A percentile compares a stretch with the other conserved stretches of the same genome.
These are phyloP conservation scores for Hypoxylon lienhwacheense DNA, from an alignment of 495 filamentous ascomycete genomes.

Conservation along the genomic window DNA sequence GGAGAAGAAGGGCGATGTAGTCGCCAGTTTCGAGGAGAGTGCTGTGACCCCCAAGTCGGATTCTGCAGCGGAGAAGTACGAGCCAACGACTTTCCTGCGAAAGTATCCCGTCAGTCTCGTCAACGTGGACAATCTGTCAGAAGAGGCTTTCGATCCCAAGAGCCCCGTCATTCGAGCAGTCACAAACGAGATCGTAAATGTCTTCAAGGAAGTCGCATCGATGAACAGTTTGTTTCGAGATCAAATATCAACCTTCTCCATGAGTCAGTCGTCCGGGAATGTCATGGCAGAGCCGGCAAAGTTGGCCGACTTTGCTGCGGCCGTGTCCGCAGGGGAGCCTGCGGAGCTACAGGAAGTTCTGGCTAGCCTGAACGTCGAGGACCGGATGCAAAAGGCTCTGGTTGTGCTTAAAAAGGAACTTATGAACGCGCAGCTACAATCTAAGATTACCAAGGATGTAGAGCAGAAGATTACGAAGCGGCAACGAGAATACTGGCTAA, in stretches of 20 bases:
- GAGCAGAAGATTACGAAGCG: slow-evolving; percentile 97
- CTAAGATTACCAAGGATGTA: slow-evolving; percentile 97
- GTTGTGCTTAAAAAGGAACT: slow-evolving; percentile 95
- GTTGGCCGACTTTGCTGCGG: slow-evolving; percentile 94
- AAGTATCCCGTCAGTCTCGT: slow-evolving; percentile 91
- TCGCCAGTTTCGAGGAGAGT: slow-evolving; percentile 94
- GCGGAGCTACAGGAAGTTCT: slow-evolving; percentile 94
- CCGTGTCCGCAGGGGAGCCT: slow-evolving; percentile 86
- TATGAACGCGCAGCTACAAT: slow-evolving; percentile 95
- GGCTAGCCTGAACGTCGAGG: slow-evolving; percentile 82
- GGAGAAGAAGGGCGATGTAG: slow-evolving; percentile 87
- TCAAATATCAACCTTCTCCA: slow-evolving; percentile 95
- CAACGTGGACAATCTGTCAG: slow-evolving; percentile 87
- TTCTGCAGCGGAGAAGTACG: slow-evolving; percentile 62
- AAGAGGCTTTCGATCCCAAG: slow-evolving; percentile 88
- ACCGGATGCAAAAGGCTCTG: slow-evolving; percentile 85
- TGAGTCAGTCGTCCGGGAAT: slow-evolving; percentile 91
- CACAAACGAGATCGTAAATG: slow-evolving; percentile 96
- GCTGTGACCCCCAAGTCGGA: slow-evolving; percentile 54
- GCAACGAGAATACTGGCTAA: slow-evolving; percentile 97
- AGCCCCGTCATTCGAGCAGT: slow-evolving; percentile 83
- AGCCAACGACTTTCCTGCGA: slow-evolving; percentile 85
- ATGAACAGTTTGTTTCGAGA: slow-evolving; percentile 96
- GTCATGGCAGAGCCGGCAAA: slow-evolving; percentile 93
- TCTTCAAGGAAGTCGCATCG: slow-evolving; percentile 93